Evolutionary conservation across 2,329 filamentous ascomycete species (phyloP).

Genomic region (Fusarium continuum): DNA sequence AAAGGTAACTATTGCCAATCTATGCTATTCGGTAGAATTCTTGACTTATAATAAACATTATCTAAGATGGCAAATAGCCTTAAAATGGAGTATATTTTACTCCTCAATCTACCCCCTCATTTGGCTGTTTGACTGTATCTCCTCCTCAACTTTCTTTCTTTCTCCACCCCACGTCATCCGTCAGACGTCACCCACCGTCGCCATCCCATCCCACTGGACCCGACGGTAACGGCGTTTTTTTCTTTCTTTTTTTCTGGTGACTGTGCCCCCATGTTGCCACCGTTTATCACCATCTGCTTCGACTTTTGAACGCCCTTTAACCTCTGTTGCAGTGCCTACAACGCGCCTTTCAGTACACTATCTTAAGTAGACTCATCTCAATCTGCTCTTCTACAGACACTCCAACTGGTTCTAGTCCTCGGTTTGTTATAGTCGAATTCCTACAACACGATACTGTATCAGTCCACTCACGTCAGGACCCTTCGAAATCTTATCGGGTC

Average conservation of each 20-base stretch:
- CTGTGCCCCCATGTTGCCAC: conserved; percentile 18
- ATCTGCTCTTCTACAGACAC: not conserved
- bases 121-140: not conserved
- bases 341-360: not conserved
- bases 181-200: conserved; percentile 40
- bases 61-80: conserved; percentile 1
- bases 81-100: not conserved
- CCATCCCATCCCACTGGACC: conserved; percentile 32
- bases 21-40: not conserved
- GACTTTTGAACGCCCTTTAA: conserved; percentile 8
- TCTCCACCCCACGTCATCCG: conserved; percentile 38
- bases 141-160: not conserved
- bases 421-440: no score
- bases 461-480: conserved; percentile 12
- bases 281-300: conserved; percentile 23
- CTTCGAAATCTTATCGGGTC: conserved; percentile 11
- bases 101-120: not conserved
- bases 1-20: conserved; percentile 4
- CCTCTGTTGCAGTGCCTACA: conserved; percentile 9
- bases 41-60: not conserved
- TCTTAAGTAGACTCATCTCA: not conserved
- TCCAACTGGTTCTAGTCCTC: no score
- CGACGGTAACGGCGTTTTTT: conserved; percentile 28
- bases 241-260: not conserved
- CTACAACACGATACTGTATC: no score